Conservation (phyloP, 192 early-diverging fungal species). For the Coemansia sp. region DNA sequence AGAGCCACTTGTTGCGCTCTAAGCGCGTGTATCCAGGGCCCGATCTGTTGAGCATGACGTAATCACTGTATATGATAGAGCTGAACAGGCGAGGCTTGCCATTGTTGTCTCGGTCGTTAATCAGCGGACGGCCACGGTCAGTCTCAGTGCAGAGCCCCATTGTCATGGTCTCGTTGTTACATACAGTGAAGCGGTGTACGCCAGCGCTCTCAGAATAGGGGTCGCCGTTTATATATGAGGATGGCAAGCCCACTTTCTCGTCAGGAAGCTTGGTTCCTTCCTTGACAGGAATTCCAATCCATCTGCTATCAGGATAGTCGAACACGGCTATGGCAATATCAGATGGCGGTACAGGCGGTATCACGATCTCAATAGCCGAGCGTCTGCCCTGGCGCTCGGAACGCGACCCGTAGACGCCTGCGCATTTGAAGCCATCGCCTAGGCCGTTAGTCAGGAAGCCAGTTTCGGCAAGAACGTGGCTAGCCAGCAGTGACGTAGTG, state of each 20-base stretch:
- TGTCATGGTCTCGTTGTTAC: constrained; percentile 56
- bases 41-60: constrained; percentile 39
- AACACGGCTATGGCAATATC: constrained; percentile 42
- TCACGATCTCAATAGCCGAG: constrained; percentile 35
- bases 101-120: constrained; percentile 47
- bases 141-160: constrained; percentile 56
- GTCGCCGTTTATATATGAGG: constrained; percentile 16
- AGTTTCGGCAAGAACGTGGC: constrained; percentile 17
- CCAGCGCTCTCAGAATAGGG: constrained; percentile 2
- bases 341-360: constrained; percentile 44
- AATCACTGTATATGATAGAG: constrained; percentile 44
- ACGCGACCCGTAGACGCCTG: constrained; percentile 40
- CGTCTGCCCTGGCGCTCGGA: constrained; percentile 16
- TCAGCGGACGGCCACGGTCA: constrained; percentile 57
- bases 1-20: constrained; percentile 23
- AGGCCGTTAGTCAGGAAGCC: constrained; percentile 39
- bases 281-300: constrained; percentile 45
- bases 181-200: constrained; percentile 43
- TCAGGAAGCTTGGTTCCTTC: constrained; percentile 36
- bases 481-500: not conserved
- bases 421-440: constrained; percentile 48
- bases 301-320: constrained; percentile 41
- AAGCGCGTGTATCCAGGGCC: constrained; percentile 41
- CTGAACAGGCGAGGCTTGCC: constrained; percentile 36
- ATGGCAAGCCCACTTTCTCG: constrained; percentile 23